phyloP scores from a whole-genome alignment of 2,329 filamentous ascomycete species.

The Nigrospora oryzae region DNA sequence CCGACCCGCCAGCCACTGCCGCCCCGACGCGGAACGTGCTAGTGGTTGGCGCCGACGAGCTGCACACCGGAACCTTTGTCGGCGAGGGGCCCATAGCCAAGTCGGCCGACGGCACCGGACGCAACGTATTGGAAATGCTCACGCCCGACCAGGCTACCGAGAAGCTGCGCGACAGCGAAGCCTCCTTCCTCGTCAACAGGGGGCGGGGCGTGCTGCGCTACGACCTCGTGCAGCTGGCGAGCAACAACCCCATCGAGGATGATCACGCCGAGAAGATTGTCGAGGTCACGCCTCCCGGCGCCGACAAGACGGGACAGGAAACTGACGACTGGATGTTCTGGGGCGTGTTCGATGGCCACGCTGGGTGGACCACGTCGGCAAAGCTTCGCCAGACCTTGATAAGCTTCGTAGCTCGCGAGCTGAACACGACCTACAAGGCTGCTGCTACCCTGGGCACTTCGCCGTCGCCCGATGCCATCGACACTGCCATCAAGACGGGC shows the following conservation, averaged over 20 bases:
- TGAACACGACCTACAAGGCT: constrained; percentile 85
- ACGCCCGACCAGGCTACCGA: constrained; percentile 88
- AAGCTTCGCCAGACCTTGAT: constrained; percentile 91
- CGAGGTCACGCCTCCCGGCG: constrained; percentile 61
- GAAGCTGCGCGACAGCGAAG: constrained; percentile 80
- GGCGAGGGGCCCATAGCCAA: constrained; percentile 85
- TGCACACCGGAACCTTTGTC: constrained; percentile 80
- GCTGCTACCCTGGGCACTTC: constrained; percentile 48
- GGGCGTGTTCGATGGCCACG: constrained; percentile 89
- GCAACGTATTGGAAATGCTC: constrained; percentile 90
- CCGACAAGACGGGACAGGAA: constrained; percentile 29
- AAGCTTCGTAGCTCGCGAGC: constrained; percentile 82
- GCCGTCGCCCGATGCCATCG: constrained; percentile 73
- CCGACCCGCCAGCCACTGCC: constrained; percentile 25
- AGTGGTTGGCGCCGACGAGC: constrained; percentile 81
- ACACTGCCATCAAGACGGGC: constrained; percentile 84
- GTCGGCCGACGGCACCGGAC: constrained; percentile 73
- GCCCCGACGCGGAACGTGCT: constrained; percentile 59
- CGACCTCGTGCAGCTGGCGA: constrained; percentile 87
- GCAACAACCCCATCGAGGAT: constrained; percentile 96
- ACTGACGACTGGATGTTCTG: constrained; percentile 98
- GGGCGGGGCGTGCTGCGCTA: constrained; percentile 91
- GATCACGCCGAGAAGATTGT: constrained; percentile 98
- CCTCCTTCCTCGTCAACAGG: constrained; percentile 83
- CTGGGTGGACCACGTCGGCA: constrained; percentile 95